These are phyloP conservation scores for Pichia heedii DNA, from an alignment of 805 yeast genomes.

Conservation along the genomic window DNA sequence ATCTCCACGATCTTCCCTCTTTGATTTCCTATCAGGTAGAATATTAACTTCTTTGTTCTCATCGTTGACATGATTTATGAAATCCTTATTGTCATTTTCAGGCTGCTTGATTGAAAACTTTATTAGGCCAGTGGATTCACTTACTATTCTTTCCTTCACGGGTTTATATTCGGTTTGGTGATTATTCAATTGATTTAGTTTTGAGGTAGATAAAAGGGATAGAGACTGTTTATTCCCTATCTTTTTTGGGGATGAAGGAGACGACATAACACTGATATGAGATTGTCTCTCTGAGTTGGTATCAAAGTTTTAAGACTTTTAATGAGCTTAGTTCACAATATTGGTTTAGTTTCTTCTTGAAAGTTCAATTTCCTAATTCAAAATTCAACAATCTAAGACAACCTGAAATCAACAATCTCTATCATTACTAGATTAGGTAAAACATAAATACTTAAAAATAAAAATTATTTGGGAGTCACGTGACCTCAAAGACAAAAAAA, in stretches of 20 bases:
- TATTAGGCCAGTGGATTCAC: constrained; percentile 43
- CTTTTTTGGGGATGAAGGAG: constrained; percentile 3
- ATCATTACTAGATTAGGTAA: neutral
- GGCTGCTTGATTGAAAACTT: constrained; percentile 31
- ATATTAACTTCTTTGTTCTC: neutral
- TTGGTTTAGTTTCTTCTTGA: neutral
- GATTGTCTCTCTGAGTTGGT: too few relatives aligned
- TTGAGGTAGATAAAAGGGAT: constrained; percentile 25
- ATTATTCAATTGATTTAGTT: constrained; percentile 18
- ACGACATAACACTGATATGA: too few relatives aligned
- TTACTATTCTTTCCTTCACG: constrained; percentile 32
- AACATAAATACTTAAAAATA: neutral
- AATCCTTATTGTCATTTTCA: neutral
- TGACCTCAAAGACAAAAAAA: too few relatives aligned
- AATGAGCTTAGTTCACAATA: too few relatives aligned
- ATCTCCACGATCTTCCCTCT: too few relatives aligned
- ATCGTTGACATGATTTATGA: too few relatives aligned
- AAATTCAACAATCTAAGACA: too few relatives aligned
- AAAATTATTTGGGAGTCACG: neutral
- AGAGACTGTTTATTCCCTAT: constrained; percentile 24
- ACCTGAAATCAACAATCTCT: too few relatives aligned
- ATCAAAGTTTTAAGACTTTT: too few relatives aligned
- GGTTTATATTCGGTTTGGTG: constrained; percentile 14
- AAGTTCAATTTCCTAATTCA: too few relatives aligned
- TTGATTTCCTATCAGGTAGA: neutral